Percentiles rank a stretch among this genome's conserved stretches.
These are phyloP conservation scores for Cardamine occulta DNA, from an alignment of 345 rosid genomes.

Conservation along the genomic window DNA sequence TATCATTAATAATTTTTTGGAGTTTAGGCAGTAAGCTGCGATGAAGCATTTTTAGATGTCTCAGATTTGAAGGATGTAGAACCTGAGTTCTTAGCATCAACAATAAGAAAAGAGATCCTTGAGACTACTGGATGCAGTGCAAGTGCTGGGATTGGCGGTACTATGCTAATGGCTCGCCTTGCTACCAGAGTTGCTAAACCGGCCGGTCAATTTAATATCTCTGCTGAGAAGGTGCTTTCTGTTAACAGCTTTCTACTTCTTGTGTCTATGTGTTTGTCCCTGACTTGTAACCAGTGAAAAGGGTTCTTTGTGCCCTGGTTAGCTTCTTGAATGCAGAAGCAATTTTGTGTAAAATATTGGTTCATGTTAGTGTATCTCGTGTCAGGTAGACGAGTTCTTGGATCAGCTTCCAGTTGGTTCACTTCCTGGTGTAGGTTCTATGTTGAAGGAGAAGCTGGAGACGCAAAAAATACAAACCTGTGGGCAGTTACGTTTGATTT, in stretches of 20 bases:
- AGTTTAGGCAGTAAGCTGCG: constrained; percentile 88
- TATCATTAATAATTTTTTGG: constrained; percentile 33
- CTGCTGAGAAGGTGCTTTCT: constrained; percentile 59
- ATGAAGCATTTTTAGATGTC: constrained; percentile 93
- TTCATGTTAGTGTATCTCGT: constrained; percentile 11
- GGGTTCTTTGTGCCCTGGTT: constrained; percentile 1
- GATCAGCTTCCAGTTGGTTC: constrained; percentile 68
- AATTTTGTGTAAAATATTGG: background rate
- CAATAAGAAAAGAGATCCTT: constrained; percentile 74
- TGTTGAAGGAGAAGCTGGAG: constrained; percentile 79
- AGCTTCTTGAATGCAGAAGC: constrained; percentile 28
- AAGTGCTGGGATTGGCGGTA: constrained; percentile 84
- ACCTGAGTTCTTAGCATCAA: constrained; percentile 65
- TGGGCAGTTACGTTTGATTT: constrained; percentile 69
- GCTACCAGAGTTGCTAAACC: constrained; percentile 96
- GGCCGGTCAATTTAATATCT: constrained; percentile 79
- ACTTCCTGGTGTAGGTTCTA: constrained; percentile 92
- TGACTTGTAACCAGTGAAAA: constrained; percentile 16
- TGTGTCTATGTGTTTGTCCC: background rate
- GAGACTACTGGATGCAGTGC: constrained; percentile 88
- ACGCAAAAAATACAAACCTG: constrained; percentile 66
- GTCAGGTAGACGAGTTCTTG: constrained; percentile 76
- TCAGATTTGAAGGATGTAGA: constrained; percentile 57
- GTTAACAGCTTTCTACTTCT: background rate
- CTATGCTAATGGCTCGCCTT: constrained; percentile 96